Evolutionary conservation across 305 asterid genomes (phyloP), one percentile per base, ranked within the genome.

Genomic region (Ilex paraguariensis): DNA sequence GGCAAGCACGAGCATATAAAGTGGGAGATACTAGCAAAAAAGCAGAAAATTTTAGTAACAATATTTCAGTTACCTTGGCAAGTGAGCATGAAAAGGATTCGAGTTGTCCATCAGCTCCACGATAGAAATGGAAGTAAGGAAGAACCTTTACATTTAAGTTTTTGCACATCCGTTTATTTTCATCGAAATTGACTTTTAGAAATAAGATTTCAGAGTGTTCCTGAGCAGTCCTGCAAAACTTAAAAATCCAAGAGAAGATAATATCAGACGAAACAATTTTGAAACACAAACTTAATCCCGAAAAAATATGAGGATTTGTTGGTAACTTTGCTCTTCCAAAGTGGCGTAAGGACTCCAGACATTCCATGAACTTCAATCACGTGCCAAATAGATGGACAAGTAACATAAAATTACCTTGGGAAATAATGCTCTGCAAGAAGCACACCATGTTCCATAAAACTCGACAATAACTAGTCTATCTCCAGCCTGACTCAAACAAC

Each of bases 381-480:
- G 42, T 7, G 28, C 32, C 15, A 45, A 39, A 36, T 10, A 44
- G 28, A 56, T n/a, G 21, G 56, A 39, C 66, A 45, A 56, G 13
- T 36, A 36, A 8, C 42, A 45, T 52, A 62, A 57, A 59, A 62
- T 48, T 73, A 87, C 96, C 95, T 82, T 90, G 68, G 97, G 97
- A 70, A 79, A 90, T 57, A 90, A 69, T 64, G 95, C 97, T 73
- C 87, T 81, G 67, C 95, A 90, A 68, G 97, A 90, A 73, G 97
- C 97, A 62, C 97, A 90, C 97, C 97, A 90, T 57, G 97, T 87
- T 52, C 90, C 97, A 64, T 90, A 90, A 78, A 87, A 90, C 77
- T 90, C 97, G 36, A 86, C 97, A 59, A 90, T 78, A 66, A 87
- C 97, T 56, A 90, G 82, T 67, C 81, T 79, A 13, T 90, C 97